These are phyloP conservation scores for Discostella stelligera DNA, from an alignment of 352 stramenopile genomes.

Conservation along the genomic window DNA sequence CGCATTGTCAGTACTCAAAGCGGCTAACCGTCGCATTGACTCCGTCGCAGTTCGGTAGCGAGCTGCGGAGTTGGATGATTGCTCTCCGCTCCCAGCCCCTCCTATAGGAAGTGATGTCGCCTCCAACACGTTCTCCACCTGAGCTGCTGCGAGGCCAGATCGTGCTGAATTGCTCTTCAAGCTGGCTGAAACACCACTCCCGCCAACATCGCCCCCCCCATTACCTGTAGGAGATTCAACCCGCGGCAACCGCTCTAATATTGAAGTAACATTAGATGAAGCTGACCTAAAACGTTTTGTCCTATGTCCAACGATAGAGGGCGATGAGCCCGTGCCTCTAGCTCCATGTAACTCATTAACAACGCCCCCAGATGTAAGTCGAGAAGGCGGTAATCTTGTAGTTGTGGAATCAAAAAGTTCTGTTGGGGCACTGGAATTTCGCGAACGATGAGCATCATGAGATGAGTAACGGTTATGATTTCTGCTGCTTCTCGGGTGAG, in stretches of 20 bases:
- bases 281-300: conserved; percentile 9
- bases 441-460: not conserved
- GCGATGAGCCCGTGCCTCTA: conserved; percentile 3
- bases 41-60: conserved; percentile 29
- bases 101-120: not conserved
- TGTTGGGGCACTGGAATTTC: not conserved
- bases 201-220: too few relatives aligned
- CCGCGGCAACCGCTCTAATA: conserved; percentile 28
- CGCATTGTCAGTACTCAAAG: not conserved
- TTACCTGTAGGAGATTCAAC: conserved; percentile 8
- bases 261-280: conserved; percentile 18
- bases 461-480: conserved; percentile 14
- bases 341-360: not conserved
- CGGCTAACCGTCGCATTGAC: conserved; percentile 23
- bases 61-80: conserved; percentile 7
- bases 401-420: not conserved
- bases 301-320: not conserved
- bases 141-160: not conserved
- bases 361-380: not conserved
- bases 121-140: not conserved
- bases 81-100: not conserved
- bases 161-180: conserved; percentile 3
- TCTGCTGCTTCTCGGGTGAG: not conserved
- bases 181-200: not conserved
- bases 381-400: conserved; percentile 3